Conservation (phyloP, 805 yeast species). For the Wickerhamiella galacta region DNA sequence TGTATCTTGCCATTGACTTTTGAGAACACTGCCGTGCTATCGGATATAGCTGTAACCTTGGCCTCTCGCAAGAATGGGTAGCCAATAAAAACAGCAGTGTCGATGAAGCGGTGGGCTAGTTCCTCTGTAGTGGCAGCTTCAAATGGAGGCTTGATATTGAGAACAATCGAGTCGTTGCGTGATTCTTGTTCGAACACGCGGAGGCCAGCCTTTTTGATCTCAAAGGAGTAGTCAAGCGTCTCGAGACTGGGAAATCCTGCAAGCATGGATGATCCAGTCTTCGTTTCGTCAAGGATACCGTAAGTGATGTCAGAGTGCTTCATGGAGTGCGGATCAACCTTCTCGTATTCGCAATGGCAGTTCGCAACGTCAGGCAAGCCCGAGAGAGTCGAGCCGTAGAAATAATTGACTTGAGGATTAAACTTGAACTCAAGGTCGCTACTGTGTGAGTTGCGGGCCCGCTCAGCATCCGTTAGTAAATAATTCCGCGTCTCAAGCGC, state of each 20-base stretch:
- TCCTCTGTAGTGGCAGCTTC: conserved; percentile 33
- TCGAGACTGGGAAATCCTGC: conserved; percentile 85
- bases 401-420: conserved; percentile 56
- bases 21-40: conserved; percentile 21
- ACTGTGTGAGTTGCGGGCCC: conserved; percentile 59
- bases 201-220: conserved; percentile 45
- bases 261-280: conserved; percentile 47
- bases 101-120: conserved; percentile 45
- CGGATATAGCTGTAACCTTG: conserved; percentile 44
- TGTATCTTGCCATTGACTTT: neutral
- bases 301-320: conserved; percentile 21
- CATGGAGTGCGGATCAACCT: conserved; percentile 35
- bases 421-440: conserved; percentile 45
- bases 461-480: conserved; percentile 53
- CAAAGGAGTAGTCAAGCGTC: conserved; percentile 42
- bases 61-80: conserved; percentile 91
- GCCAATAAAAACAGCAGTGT: conserved; percentile 49
- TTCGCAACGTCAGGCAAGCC: conserved; percentile 58
- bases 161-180: conserved; percentile 61
- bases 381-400: conserved; percentile 62
- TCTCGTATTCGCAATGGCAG: conserved; percentile 57
- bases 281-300: conserved; percentile 52
- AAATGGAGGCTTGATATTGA: conserved; percentile 37
- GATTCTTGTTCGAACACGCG: conserved; percentile 74
- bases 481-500: conserved; percentile 55